Percentiles rank a stretch among this genome's conserved stretches.
These are phyloP conservation scores for Linnemannia exigua DNA, from an alignment of 192 early-diverging fungal species.

Conservation along the genomic window DNA sequence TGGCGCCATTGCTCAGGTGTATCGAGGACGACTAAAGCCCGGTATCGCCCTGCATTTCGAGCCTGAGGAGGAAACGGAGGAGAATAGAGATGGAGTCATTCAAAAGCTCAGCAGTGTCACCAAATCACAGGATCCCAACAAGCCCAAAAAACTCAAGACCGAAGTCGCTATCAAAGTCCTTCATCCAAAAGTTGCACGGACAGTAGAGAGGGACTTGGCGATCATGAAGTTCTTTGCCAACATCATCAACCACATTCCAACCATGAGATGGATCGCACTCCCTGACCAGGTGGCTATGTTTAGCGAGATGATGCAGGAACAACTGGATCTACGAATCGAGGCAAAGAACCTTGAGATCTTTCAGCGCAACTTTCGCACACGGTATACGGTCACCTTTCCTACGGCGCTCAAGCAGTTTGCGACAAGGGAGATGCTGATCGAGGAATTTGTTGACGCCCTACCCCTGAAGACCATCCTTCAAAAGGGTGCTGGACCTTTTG, in stretches of 20 bases:
- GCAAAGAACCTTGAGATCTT: slow-evolving; percentile 79
- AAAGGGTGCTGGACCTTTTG: slow-evolving; percentile 75
- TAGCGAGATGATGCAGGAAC: slow-evolving; percentile 92
- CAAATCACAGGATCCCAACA: slow-evolving; percentile 14
- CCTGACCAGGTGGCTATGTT: slow-evolving; percentile 93
- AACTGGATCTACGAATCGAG: slow-evolving; percentile 89
- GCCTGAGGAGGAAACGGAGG: slow-evolving; percentile 20
- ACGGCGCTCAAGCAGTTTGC: slow-evolving; percentile 67
- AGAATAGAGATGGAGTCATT: slow-evolving; percentile 45
- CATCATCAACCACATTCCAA: slow-evolving; percentile 79
- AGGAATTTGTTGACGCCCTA: slow-evolving; percentile 85
- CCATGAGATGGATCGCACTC: slow-evolving; percentile 86
- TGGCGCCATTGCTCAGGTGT: slow-evolving; percentile 96
- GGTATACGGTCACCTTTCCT: slow-evolving; percentile 76
- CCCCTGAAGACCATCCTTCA: slow-evolving; percentile 83
- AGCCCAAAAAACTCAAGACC: slow-evolving; percentile 52
- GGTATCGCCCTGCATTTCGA: slow-evolving; percentile 56
- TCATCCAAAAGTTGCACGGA: slow-evolving; percentile 81
- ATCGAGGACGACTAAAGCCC: slow-evolving; percentile 52
- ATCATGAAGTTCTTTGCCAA: slow-evolving; percentile 83
- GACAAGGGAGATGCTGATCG: slow-evolving; percentile 81
- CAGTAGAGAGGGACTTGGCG: slow-evolving; percentile 84
- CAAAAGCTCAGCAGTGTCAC: slow-evolving; percentile 26
- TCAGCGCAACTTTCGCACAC: slow-evolving; percentile 66
- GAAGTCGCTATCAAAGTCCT: slow-evolving; percentile 91